phyloP scores from a whole-genome alignment of 768 basidiomycete species.

The Tulasnella sp. region DNA sequence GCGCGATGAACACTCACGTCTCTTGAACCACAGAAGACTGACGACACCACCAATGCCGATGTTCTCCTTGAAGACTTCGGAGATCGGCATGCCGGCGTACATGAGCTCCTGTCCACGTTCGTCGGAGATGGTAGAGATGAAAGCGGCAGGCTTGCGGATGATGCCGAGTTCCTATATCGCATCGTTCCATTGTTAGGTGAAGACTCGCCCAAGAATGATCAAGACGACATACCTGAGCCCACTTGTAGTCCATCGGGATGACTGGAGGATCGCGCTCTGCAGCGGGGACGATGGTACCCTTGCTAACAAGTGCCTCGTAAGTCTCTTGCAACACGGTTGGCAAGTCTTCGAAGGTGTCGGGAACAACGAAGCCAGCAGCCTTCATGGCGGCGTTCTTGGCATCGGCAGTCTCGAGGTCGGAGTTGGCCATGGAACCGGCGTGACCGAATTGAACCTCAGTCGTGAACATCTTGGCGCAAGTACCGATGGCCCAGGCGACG shows the following conservation, averaged over 20 bases:
- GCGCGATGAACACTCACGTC: slow-evolving; percentile 40
- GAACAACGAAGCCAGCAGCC: slow-evolving; percentile 92
- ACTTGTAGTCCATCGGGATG: slow-evolving; percentile 99
- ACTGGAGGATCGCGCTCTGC: slow-evolving; percentile 84
- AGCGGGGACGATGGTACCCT: slow-evolving; percentile 63
- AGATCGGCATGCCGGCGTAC: slow-evolving; percentile 98
- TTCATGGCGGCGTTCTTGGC: slow-evolving; percentile 97
- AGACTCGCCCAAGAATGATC: not conserved
- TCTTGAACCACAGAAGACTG: slow-evolving; percentile 95
- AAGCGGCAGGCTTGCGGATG: slow-evolving; percentile 97
- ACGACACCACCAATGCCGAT: slow-evolving; percentile 97
- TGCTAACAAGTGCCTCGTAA: slow-evolving; percentile 73
- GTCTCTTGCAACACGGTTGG: slow-evolving; percentile 78
- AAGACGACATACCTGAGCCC: slow-evolving; percentile 62
- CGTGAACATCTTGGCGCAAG: slow-evolving; percentile 99
- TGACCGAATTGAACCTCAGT: slow-evolving; percentile 99
- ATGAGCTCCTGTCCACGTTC: slow-evolving; percentile 98
- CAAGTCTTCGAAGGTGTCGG: slow-evolving; percentile 95
- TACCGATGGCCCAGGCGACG: slow-evolving; percentile 99
- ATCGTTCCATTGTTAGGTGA: too few relatives aligned
- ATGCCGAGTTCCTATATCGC: slow-evolving; percentile 70
- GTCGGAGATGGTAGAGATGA: slow-evolving; percentile 98
- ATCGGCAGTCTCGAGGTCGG: slow-evolving; percentile 94
- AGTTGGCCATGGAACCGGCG: slow-evolving; percentile 97
- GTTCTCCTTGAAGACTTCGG: slow-evolving; percentile 97